These are phyloP conservation scores for Mediolabrus comicus DNA, from an alignment of 108 stramenopile species.

Conservation along the genomic window DNA sequence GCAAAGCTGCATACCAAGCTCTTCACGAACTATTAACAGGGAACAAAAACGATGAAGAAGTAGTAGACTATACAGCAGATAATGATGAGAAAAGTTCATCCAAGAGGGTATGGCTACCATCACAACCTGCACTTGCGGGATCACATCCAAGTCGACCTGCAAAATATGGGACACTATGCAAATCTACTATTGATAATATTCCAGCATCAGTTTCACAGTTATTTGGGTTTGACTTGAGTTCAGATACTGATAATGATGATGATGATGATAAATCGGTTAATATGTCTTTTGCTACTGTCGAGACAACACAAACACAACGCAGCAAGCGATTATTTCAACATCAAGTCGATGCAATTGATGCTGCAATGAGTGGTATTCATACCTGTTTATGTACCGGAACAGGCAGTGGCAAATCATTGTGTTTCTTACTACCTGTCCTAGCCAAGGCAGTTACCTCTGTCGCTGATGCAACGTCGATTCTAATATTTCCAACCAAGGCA, in stretches of 20 bases:
- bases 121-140: constrained; percentile 68
- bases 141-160: constrained; percentile 59
- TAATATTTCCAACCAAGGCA: constrained; percentile 97
- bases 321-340: constrained; percentile 64
- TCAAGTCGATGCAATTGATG: constrained; percentile 82
- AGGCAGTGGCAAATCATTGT: constrained; percentile 84
- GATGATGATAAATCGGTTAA: not conserved
- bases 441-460: constrained; percentile 42
- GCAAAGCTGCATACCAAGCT: not conserved
- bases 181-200: constrained; percentile 27
- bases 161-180: constrained; percentile 32
- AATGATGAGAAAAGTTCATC: not conserved
- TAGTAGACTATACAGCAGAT: not conserved
- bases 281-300: not conserved
- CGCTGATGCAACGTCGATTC: constrained; percentile 37
- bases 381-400: constrained; percentile 88
- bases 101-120: constrained; percentile 35
- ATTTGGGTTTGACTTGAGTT: constrained; percentile 14
- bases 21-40: not conserved
- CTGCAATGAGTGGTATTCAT: constrained; percentile 56
- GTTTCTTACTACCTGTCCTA: constrained; percentile 83
- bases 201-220: constrained; percentile 13
- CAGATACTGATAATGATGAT: not conserved
- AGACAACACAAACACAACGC: not conserved
- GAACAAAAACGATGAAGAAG: not conserved